These are phyloP conservation scores for Aspergillus bridgeri DNA, from an alignment of 495 filamentous ascomycete genomes.

Conservation along the genomic window DNA sequence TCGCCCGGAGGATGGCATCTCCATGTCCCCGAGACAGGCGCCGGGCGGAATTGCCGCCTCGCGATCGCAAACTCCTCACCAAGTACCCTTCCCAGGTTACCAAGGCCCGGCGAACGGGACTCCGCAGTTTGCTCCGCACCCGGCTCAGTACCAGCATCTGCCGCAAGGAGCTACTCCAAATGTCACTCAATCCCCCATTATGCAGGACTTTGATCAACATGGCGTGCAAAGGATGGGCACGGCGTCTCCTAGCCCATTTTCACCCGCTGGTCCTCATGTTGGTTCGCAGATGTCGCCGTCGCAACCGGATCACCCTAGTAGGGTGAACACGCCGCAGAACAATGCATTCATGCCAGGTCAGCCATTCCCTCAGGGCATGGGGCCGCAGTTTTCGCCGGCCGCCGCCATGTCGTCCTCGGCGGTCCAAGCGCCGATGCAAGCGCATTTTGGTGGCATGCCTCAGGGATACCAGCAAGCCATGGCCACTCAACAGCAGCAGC, in stretches of 20 bases:
- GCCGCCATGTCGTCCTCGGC: slow-evolving; percentile 35
- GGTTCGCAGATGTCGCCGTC: slow-evolving; percentile 74
- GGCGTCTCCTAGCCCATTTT: slow-evolving; percentile 87
- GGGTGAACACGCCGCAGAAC: slow-evolving; percentile 73
- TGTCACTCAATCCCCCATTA: slow-evolving; percentile 85
- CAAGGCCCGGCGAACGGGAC: slow-evolving; percentile 56
- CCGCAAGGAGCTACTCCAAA: slow-evolving; percentile 77
- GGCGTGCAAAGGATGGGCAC: slow-evolving; percentile 82
- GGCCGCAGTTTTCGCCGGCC: slow-evolving; percentile 51
- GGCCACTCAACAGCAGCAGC: slow-evolving; percentile 47
- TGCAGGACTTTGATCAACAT: slow-evolving; percentile 65
- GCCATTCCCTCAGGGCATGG: slow-evolving; percentile 56
- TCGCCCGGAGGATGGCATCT: slow-evolving; percentile 79
- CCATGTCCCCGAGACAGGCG: slow-evolving; percentile 75
- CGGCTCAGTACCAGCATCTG: slow-evolving; percentile 75
- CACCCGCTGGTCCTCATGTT: slow-evolving; percentile 73
- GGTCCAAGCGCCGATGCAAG: slow-evolving; percentile 37
- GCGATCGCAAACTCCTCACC: slow-evolving; percentile 89
- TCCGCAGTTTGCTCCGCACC: slow-evolving; percentile 49
- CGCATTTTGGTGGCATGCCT: slow-evolving; percentile 43
- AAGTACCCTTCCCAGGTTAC: slow-evolving; percentile 62
- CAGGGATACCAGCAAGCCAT: slow-evolving; percentile 50
- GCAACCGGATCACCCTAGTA: slow-evolving; percentile 69
- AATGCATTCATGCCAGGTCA: slow-evolving; percentile 57
- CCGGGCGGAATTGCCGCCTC: slow-evolving; percentile 73